Evolutionary conservation across 2,329 filamentous ascomycete genomes (phyloP).

Genomic region (Sodiomyces alkalinus): DNA sequence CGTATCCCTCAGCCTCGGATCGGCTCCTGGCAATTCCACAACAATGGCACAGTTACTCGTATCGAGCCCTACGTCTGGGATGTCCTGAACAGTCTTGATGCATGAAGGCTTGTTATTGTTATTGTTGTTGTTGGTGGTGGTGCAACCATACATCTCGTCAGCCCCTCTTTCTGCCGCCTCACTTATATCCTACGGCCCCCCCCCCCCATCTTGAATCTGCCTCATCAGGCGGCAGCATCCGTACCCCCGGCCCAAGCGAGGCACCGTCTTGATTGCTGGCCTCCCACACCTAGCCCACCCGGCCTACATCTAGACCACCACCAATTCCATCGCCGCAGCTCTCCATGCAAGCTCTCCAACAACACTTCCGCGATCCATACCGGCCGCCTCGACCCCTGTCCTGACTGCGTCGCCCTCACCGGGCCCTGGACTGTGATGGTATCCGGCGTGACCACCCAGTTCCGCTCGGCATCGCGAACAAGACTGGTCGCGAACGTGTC

Average conservation of each 20-base stretch:
- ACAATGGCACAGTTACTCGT: conserved; percentile 15
- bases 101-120: no score
- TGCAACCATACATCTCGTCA: no score
- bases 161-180: no score
- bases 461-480: conserved; percentile 25
- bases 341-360: conserved; percentile 14
- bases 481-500: conserved; percentile 26
- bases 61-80: conserved; percentile 13
- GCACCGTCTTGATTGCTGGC: no score
- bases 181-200: no score
- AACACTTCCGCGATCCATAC: conserved; percentile 17
- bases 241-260: no score
- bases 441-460: conserved; percentile 22
- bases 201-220: no score
- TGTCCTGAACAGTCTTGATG: no score
- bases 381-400: conserved; percentile 17
- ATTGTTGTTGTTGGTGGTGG: no score
- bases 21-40: conserved; percentile 7
- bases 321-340: conserved; percentile 1
- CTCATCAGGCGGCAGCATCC: no score
- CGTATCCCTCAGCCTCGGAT: conserved; percentile 2
- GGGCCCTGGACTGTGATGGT: conserved; percentile 23
- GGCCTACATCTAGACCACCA: conserved; percentile 2
- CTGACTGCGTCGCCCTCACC: conserved; percentile 18
- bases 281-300: no score